Evolutionary conservation across 345 rosid species (phyloP).

Genomic region (Adansonia digitata): DNA sequence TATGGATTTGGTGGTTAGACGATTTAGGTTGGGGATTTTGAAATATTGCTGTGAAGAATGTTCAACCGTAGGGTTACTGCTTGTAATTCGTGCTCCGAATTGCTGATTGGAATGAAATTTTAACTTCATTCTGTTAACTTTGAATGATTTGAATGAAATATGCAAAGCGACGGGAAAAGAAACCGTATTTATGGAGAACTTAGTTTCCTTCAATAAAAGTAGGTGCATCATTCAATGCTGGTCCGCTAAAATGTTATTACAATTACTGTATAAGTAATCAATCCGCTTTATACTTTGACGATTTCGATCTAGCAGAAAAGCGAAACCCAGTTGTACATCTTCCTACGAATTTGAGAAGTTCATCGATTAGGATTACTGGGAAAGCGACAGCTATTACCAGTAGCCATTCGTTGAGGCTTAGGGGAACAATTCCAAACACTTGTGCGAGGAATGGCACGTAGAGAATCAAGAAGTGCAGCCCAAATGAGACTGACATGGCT

Average conservation of each 20-base stretch:
- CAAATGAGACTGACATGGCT: slow-evolving; percentile 82
- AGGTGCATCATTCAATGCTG: not conserved
- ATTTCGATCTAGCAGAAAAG: not conserved
- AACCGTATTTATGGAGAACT: not conserved
- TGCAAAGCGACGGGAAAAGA: not conserved
- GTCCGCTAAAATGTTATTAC: not conserved
- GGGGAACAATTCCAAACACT: slow-evolving; percentile 78
- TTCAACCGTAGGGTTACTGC: not conserved
- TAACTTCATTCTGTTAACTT: not conserved
- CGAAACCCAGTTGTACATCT: not conserved
- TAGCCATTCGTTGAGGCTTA: slow-evolving; percentile 85
- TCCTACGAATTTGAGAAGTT: slow-evolving; percentile 43
- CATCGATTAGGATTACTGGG: slow-evolving; percentile 83
- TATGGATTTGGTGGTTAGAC: slow-evolving; percentile 42
- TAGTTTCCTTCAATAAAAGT: not conserved
- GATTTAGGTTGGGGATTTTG: not conserved
- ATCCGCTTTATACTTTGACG: not conserved
- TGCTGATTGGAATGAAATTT: not conserved
- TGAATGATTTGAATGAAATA: no score
- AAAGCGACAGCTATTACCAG: slow-evolving; percentile 66
- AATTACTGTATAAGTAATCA: not conserved
- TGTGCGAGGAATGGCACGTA: slow-evolving; percentile 86
- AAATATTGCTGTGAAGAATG: slow-evolving; percentile 41
- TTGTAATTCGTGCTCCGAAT: not conserved
- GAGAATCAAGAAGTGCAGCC: slow-evolving; percentile 77